These are phyloP conservation scores for Tetrapisispora fleetii DNA, from an alignment of 805 yeast genomes.

Conservation along the genomic window DNA sequence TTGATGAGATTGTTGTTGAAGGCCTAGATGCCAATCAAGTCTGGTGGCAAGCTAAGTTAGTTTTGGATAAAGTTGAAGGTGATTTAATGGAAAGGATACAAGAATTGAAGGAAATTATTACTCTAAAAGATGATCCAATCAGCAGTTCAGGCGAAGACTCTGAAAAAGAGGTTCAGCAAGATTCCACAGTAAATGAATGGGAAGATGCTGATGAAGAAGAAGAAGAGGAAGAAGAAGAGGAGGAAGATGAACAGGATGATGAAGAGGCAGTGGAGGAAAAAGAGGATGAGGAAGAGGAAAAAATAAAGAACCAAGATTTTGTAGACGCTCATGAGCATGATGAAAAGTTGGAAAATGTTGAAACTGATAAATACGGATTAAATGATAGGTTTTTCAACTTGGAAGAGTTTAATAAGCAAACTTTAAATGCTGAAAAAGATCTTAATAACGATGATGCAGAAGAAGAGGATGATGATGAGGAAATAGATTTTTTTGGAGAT, in stretches of 20 bases:
- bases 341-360: slow-evolving; percentile 15
- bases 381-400: slow-evolving; percentile 80
- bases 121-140: neutral
- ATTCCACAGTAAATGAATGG: neutral
- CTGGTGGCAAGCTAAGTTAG: slow-evolving; percentile 85
- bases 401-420: slow-evolving; percentile 72
- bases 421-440: slow-evolving; percentile 49
- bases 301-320: slow-evolving; percentile 1
- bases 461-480: slow-evolving; percentile 40
- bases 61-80: slow-evolving; percentile 69
- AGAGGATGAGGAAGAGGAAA: slow-evolving; percentile 16
- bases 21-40: slow-evolving; percentile 87
- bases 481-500: slow-evolving; percentile 42
- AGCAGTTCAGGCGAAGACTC: slow-evolving; percentile 7
- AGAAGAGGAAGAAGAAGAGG: slow-evolving; percentile 12
- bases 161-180: neutral
- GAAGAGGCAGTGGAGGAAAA: slow-evolving; percentile 15
- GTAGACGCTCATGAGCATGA: neutral
- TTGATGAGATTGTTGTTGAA: slow-evolving; percentile 74
- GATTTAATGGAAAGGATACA: slow-evolving; percentile 50
- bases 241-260: slow-evolving; percentile 9
- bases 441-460: slow-evolving; percentile 29
- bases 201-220: slow-evolving; percentile 2
- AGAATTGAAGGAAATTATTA: slow-evolving; percentile 30
- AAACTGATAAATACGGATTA: slow-evolving; percentile 49